Evolutionary conservation across 345 rosid genomes (phyloP), one percentile per base, ranked within the genome.

Genomic region (Populus simonii): DNA sequence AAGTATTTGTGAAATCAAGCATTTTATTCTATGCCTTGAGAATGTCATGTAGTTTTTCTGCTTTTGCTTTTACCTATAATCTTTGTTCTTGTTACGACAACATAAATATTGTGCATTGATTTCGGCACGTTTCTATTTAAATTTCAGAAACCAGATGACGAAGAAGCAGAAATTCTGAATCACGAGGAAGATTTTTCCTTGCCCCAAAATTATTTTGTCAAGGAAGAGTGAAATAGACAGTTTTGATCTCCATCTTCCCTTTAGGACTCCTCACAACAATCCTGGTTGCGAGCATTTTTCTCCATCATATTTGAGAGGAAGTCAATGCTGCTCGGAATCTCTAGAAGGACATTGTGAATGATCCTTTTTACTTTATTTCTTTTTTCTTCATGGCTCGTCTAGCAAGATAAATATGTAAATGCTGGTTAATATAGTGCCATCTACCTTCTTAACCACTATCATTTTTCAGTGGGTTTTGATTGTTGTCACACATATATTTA

Each of bases 151-250:
- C 89, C 98, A 51, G 99, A 96, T 27, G 96, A 92, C 38, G 98
- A 93, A 67, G 99, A 96, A 70, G 74, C 78, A 49, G 99, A 91
- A 80, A 87, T 93, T 71, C 88, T 93, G 74, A 87, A 86, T 66
- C 97, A 91, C 0, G 97, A 93, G 87, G 96, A 96, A 86, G 99
- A 96, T 66, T 96, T 96, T 81, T 72, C 83, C 82, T 83, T 96
- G 90, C 99, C 99, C 0, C 91, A 85, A 74, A 93, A 90, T 84
- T 96, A 84, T 77, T 96, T 93, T 81, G 91, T 78, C 74, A 96
- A 88, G 87, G 97, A 96, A 79, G 98, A 95, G 82, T 78, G 76
- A 68, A 79, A 51, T 74, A 25, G 41, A 20, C 31, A 69, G 76
- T 68, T 80, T 73, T 41, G 74, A 70, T 36, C 33, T 18, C 2